Evolutionary conservation across 2,329 filamentous ascomycete genomes (phyloP).

Genomic region (Colletotrichum kahawae): DNA sequence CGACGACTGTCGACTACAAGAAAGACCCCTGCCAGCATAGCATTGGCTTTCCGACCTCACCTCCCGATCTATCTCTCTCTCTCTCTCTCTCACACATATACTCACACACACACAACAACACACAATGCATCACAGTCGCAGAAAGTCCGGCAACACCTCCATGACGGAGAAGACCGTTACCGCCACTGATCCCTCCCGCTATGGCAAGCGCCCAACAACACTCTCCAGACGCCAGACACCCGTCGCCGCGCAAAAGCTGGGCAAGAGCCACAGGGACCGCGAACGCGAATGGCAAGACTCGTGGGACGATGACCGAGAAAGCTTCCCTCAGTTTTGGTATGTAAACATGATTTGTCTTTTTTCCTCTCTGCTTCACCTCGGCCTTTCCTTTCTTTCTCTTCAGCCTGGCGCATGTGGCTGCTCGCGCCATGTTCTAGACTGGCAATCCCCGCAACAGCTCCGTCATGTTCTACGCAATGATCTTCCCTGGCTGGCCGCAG

Average conservation of each 20-base stretch:
- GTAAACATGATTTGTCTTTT: conserved; percentile 33
- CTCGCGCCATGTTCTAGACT: not conserved
- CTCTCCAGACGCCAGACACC: conserved; percentile 50
- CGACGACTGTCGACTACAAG: conserved; percentile 6
- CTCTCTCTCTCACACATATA: conserved; percentile 25
- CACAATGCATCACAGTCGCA: conserved; percentile 61
- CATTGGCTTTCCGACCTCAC: not conserved
- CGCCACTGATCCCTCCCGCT: conserved; percentile 49
- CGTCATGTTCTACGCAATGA: conserved; percentile 6
- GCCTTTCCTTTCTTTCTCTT: not conserved
- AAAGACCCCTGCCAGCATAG: conserved; percentile 15
- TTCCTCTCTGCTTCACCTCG: not conserved
- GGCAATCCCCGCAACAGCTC: conserved; percentile 6
- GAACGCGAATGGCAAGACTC: conserved; percentile 57
- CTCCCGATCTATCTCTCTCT: not conserved
- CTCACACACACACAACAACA: conserved; percentile 3
- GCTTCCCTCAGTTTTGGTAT: conserved; percentile 70
- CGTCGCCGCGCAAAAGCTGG: conserved; percentile 48
- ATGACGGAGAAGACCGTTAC: conserved; percentile 57
- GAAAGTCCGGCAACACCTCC: conserved; percentile 62
- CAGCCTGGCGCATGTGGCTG: not conserved
- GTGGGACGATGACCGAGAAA: conserved; percentile 64
- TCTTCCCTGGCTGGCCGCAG: conserved; percentile 1
- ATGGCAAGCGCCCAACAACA: conserved; percentile 48
- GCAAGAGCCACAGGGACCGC: conserved; percentile 55